Percentiles rank a stretch among this genome's conserved stretches.
Evolutionary conservation across 2,329 filamentous ascomycete species (phyloP).

Genomic region (Aspergillus tamarii): DNA sequence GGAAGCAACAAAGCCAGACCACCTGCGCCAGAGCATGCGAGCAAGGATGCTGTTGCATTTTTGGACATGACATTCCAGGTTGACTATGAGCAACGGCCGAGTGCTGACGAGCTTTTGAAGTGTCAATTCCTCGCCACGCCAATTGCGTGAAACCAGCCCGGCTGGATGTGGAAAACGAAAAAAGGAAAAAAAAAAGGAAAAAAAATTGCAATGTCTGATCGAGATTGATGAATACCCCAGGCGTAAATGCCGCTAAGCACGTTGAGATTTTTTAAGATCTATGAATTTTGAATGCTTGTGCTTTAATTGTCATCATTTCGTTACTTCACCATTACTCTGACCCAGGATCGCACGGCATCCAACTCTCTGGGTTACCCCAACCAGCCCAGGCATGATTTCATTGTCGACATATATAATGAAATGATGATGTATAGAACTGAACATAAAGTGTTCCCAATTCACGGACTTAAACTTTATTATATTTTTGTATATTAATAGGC

Average conservation of each 20-base stretch:
- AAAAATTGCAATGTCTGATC: neutral
- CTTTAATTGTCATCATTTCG: neutral
- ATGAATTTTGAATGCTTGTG: conserved; percentile 1
- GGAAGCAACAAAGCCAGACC: conserved; percentile 84
- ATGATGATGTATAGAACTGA: conserved; percentile 10
- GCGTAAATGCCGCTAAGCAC: neutral
- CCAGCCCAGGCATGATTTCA: neutral
- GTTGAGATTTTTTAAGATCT: conserved; percentile 5
- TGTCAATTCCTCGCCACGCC: conserved; percentile 76
- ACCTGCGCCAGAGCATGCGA: conserved; percentile 83
- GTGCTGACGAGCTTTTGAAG: conserved; percentile 84
- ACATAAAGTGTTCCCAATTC: conserved; percentile 10
- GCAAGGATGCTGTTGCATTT: conserved; percentile 81
- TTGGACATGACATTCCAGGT: conserved; percentile 90
- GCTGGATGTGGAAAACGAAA: neutral
- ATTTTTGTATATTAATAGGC: neutral
- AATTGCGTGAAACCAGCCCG: conserved; percentile 56
- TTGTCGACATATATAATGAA: neutral
- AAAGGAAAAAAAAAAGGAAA: neutral
- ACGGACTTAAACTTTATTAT: neutral
- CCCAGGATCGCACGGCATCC: neutral
- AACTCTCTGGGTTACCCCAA: neutral
- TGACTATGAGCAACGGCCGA: conserved; percentile 89
- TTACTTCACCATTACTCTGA: neutral
- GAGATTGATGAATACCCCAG: conserved; percentile 17